A percentile compares a stretch with the other conserved stretches of the same genome.
phyloP scores from a whole-genome alignment of 495 filamentous ascomycete species.

The Daldinia concentrica region DNA sequence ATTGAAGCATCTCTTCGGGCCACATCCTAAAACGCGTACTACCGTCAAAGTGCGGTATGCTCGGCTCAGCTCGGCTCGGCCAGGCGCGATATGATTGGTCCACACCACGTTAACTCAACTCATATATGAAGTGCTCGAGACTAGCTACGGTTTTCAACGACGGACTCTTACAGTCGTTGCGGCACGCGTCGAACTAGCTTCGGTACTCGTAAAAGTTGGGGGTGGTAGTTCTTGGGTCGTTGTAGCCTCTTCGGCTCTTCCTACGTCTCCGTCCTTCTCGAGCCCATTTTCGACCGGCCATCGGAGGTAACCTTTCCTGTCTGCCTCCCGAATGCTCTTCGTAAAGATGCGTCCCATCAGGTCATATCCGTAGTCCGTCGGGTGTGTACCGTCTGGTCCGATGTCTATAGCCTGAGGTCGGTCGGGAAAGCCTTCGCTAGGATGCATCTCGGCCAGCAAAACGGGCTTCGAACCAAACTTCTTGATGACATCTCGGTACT shows the following conservation, averaged over 20 bases:
- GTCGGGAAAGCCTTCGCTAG: slow-evolving; percentile 39
- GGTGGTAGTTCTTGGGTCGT: slow-evolving; percentile 32
- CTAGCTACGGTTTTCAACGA: background rate
- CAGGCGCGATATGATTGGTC: background rate
- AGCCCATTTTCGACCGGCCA: slow-evolving; percentile 47
- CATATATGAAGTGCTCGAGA: background rate
- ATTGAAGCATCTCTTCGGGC: slow-evolving; percentile 4
- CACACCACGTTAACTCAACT: background rate
- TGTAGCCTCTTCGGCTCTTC: slow-evolving; percentile 22
- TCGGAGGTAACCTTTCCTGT: slow-evolving; percentile 48
- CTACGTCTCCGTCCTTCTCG: slow-evolving; percentile 41
- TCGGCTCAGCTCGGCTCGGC: background rate
- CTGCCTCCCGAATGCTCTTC: slow-evolving; percentile 47
- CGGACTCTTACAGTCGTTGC: background rate
- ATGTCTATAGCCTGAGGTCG: slow-evolving; percentile 38
- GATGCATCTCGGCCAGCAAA: slow-evolving; percentile 44
- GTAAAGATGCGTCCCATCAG: slow-evolving; percentile 56
- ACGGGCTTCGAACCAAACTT: slow-evolving; percentile 44
- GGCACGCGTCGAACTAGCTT: background rate
- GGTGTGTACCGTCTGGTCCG: slow-evolving; percentile 49
- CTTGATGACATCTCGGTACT: slow-evolving; percentile 43
- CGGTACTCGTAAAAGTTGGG: slow-evolving; percentile 1
- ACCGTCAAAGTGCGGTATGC: background rate
- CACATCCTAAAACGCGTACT: background rate
- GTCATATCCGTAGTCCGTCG: slow-evolving; percentile 54